These are phyloP conservation scores for Nidularia sp. DNA, from an alignment of 768 basidiomycete genomes.

Conservation along the genomic window DNA sequence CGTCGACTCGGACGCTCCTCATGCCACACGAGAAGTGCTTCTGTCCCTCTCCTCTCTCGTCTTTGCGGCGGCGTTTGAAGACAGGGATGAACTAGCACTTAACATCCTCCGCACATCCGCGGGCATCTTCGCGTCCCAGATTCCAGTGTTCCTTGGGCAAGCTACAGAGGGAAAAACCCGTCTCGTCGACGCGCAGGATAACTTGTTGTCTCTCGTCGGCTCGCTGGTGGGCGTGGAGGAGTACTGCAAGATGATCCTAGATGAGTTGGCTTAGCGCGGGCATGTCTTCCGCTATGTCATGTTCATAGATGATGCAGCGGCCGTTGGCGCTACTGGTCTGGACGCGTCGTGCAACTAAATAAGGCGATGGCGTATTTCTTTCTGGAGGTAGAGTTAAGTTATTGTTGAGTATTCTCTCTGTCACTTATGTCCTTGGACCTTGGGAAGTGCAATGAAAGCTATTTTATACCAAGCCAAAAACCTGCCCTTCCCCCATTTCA, in stretches of 20 bases:
- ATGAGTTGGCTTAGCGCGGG: constrained; percentile 50
- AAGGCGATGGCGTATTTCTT: too few species aligned
- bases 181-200: constrained; percentile 46
- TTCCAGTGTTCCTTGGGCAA: constrained; percentile 48
- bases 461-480: too few species aligned
- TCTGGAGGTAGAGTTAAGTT: too few species aligned
- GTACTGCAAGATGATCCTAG: constrained; percentile 56
- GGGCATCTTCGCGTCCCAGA: constrained; percentile 51
- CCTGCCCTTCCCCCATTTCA: too few species aligned
- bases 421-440: too few species aligned
- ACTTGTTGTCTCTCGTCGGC: constrained; percentile 77
- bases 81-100: constrained; percentile 62
- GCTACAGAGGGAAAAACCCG: constrained; percentile 19
- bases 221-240: constrained; percentile 60
- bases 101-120: constrained; percentile 52
- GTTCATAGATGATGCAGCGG: constrained; percentile 68
- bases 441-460: too few species aligned
- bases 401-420: too few species aligned
- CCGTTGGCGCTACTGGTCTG: constrained; percentile 57
- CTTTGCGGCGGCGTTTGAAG: constrained; percentile 72
- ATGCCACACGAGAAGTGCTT: constrained; percentile 67
- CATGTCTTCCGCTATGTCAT: constrained; percentile 64
- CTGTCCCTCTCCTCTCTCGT: constrained; percentile 68
- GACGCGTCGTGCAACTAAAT: constrained; percentile 20
- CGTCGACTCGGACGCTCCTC: constrained; percentile 4